Evolutionary conservation across 495 filamentous ascomycete species (phyloP), one percentile per base, ranked within the genome.

Genomic region (Neurospora discreta): DNA sequence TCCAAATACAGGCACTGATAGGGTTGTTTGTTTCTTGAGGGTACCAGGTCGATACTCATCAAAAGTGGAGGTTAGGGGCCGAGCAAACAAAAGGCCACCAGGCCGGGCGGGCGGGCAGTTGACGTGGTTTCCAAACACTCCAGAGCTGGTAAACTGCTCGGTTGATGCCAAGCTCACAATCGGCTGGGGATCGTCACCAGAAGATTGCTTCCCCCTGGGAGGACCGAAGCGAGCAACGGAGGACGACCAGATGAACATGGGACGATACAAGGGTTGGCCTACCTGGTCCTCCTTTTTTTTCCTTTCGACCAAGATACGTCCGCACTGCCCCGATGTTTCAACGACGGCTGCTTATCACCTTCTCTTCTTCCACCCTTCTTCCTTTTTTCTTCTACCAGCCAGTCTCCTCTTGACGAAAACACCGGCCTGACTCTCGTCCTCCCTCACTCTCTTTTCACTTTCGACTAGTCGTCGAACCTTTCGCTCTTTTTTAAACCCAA

Each of bases 211-310:
- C 26, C 52, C 52, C 52, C 52, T 65, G 52, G 52, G 26, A 65
- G 52, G 52, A 65, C 52, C 52, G 26, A 65, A 7, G 33, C 26
- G 52, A 65, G 33, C 52, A 26, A 65, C 52, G 52, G 52, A 30
- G 23, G 52, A 60, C 13, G 52, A 33, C 52, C 26, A 15, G 52
- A 65, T 65, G 52, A 65, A 33, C 52, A 65, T 33, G 52, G 52
- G 52, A 65, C 52, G 52, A 65, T 26, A 65, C 20, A 26, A 65
- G 52, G 18, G 52, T 33, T 65, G 18, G 52, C 52, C 67, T 69
- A 30, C 38, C n/a, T 69, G 39, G 71, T 33, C 43, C 70, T 68
- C 77, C 74, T 43, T 44, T 71, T 80, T 38, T 8, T 36, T 5
- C 33, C 30, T 33, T 52, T 38, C 23, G n/a, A 39, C 11, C 10